A percentile compares a stretch with the other conserved stretches of the same genome.
These are phyloP conservation scores for Phoenix dactylifera DNA, from an alignment of 176 grass and related monocot genomes.

Conservation along the genomic window DNA sequence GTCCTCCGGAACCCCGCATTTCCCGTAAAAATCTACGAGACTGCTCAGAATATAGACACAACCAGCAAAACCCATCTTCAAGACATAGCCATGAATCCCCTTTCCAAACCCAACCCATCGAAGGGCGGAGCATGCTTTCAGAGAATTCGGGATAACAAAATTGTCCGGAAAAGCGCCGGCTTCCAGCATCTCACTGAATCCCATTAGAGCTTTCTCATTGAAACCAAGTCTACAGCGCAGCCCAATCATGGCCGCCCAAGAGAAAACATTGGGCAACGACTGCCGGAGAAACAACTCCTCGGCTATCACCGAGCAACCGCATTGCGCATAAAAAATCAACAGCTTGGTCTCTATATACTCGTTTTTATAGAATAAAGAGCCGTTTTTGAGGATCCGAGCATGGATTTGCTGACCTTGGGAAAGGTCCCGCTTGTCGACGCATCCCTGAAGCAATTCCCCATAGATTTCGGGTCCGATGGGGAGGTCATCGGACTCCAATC, in stretches of 20 bases:
- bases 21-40: constrained; percentile 22
- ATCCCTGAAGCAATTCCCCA: constrained; percentile 14
- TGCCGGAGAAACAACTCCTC: constrained; percentile 12
- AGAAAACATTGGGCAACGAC: constrained; percentile 9
- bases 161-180: constrained; percentile 9
- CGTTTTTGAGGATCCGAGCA: constrained; percentile 4
- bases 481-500: constrained; percentile 1
- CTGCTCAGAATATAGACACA: constrained; percentile 20
- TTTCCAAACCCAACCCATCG: background rate
- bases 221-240: constrained; percentile 11
- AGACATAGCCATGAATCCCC: constrained; percentile 11
- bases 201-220: background rate
- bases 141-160: constrained; percentile 16
- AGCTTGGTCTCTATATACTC: constrained; percentile 22
- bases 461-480: constrained; percentile 14
- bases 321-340: constrained; percentile 19
- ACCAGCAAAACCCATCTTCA: constrained; percentile 15
- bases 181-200: constrained; percentile 13
- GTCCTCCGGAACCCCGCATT: constrained; percentile 2
- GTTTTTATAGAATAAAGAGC: constrained; percentile 4
- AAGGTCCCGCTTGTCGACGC: constrained; percentile 2
- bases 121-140: constrained; percentile 14
- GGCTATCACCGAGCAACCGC: constrained; percentile 8
- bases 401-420: constrained; percentile 20
- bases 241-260: constrained; percentile 20